Evolutionary conservation across 75 land plant genomes (phyloP).

Genomic region (Sequoia sempervirens): DNA sequence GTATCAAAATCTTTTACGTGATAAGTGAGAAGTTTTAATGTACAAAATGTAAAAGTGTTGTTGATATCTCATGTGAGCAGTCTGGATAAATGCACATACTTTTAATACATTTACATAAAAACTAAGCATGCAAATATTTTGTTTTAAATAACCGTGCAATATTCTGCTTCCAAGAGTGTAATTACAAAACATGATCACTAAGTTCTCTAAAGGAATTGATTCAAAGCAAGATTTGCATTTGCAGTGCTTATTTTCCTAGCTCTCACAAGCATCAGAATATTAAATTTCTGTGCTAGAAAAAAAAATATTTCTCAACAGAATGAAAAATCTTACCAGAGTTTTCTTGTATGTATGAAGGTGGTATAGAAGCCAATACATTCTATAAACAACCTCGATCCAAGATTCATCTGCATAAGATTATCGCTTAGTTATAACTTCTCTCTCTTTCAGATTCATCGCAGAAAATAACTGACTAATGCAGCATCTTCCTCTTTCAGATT

Average conservation of each 20-base stretch:
- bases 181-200: neutral
- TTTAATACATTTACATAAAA: neutral
- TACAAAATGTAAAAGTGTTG: neutral
- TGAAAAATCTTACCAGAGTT: conserved; percentile 41
- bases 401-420: conserved; percentile 58
- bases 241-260: neutral
- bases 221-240: neutral
- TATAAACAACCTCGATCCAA: conserved; percentile 78
- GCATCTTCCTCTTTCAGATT: neutral
- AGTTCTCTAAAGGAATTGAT: neutral
- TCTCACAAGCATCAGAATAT: neutral
- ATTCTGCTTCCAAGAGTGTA: neutral
- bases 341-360: conserved; percentile 89
- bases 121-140: neutral
- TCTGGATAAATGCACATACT: neutral
- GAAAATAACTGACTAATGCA: neutral
- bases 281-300: neutral
- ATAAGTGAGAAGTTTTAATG: neutral
- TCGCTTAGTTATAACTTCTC: neutral
- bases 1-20: neutral
- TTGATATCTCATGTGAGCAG: neutral
- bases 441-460: neutral
- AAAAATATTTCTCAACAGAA: neutral
- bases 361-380: conserved; percentile 86
- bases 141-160: neutral